phyloP scores from a whole-genome alignment of 257 asterid genomes.

The Buddleja alternifolia region DNA sequence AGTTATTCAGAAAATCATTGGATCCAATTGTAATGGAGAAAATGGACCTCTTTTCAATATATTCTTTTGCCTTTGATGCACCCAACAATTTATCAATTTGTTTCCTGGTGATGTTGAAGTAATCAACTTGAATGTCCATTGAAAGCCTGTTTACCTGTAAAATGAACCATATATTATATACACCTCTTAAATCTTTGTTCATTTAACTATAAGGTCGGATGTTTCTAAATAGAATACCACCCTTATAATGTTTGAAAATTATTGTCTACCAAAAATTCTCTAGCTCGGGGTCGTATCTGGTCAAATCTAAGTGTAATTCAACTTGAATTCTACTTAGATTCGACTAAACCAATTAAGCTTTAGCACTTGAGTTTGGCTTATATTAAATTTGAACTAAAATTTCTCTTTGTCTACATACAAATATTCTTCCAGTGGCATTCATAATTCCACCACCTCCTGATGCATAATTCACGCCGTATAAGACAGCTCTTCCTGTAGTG shows the following conservation, averaged over 20 bases:
- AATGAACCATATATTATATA: background rate
- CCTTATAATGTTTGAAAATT: too few relatives aligned
- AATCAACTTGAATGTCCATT: slow-evolving; percentile 88
- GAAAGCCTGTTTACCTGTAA: slow-evolving; percentile 88
- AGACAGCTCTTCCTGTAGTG: slow-evolving; percentile 65
- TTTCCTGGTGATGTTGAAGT: slow-evolving; percentile 85
- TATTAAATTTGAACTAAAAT: background rate
- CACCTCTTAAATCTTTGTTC: too few relatives aligned
- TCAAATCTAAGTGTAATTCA: too few relatives aligned
- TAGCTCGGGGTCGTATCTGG: too few relatives aligned
- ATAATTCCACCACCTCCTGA: slow-evolving; percentile 96
- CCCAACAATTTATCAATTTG: slow-evolving; percentile 65
- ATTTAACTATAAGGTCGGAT: too few relatives aligned
- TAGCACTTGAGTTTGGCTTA: too few relatives aligned
- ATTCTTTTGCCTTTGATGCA: slow-evolving; percentile 69
- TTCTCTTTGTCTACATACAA: slow-evolving; percentile 49
- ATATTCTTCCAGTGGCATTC: slow-evolving; percentile 84
- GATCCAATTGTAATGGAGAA: slow-evolving; percentile 87
- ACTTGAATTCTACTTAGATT: too few relatives aligned
- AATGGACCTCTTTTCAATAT: slow-evolving; percentile 56
- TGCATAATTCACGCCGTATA: slow-evolving; percentile 88
- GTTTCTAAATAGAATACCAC: too few relatives aligned
- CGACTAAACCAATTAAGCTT: too few relatives aligned
- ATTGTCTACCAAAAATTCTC: too few relatives aligned
- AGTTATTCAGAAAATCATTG: slow-evolving; percentile 89